Conservation (phyloP, 805 yeast genomes). For the Vanderwaltozyma tropicalis region DNA sequence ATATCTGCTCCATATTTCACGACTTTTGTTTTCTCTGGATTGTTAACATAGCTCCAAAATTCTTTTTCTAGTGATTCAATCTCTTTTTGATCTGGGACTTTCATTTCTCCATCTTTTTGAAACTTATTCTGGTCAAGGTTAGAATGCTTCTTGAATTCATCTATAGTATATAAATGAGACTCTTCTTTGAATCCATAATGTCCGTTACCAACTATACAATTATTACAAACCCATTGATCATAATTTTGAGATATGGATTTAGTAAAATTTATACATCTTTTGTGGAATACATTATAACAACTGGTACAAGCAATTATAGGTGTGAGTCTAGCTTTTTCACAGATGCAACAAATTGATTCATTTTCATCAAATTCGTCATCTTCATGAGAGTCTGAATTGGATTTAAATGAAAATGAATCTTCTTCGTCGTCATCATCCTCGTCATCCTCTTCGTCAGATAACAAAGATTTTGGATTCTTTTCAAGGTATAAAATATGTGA, state of each 20-base stretch:
- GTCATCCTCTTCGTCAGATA: constrained; percentile 7
- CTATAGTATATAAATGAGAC: constrained; percentile 42
- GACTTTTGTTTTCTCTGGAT: constrained; percentile 26
- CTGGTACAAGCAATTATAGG: constrained; percentile 52
- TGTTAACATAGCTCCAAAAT: constrained; percentile 53
- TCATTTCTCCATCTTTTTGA: not conserved
- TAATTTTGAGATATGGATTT: no score
- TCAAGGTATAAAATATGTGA: constrained; percentile 8
- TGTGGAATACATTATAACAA: constrained; percentile 61
- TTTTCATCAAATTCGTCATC: constrained; percentile 21
- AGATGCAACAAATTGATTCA: constrained; percentile 37
- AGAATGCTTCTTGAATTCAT: constrained; percentile 47
- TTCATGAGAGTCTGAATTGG: no score
- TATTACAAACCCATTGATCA: constrained; percentile 65
- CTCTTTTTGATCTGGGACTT: not conserved
- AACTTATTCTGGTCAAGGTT: constrained; percentile 30
- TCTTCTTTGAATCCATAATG: constrained; percentile 80
- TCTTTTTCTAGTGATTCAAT: constrained; percentile 44
- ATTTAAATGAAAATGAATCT: constrained; percentile 4
- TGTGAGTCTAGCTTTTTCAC: constrained; percentile 31
- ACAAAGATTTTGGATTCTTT: constrained; percentile 26
- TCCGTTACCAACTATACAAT: constrained; percentile 78
- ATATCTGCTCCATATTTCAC: constrained; percentile 83
- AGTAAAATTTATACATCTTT: constrained; percentile 2
- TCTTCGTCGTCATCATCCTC: constrained; percentile 10